These are phyloP conservation scores for Candida tropicalis DNA, from an alignment of 1,139 yeast species.

Conservation along the genomic window DNA sequence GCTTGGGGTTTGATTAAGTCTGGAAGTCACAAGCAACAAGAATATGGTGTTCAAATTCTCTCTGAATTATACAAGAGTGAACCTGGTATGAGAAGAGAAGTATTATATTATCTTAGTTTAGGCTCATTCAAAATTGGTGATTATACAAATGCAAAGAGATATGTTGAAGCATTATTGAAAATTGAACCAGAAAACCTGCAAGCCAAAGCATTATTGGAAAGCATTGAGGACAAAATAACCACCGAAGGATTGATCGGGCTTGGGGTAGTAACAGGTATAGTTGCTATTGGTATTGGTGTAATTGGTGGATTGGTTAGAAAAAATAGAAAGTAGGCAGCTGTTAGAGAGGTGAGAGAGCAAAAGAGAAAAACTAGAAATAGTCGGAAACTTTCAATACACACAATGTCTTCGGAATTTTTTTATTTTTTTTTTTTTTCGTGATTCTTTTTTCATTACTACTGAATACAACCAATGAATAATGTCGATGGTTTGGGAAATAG, in stretches of 20 bases:
- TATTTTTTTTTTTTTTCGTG: background rate
- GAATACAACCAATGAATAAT: background rate
- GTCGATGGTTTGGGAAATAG: constrained; percentile 18
- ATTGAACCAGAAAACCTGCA: constrained; percentile 87
- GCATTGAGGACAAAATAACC: constrained; percentile 83
- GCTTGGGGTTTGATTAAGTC: constrained; percentile 96
- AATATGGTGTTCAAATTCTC: constrained; percentile 76
- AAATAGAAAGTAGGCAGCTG: constrained; percentile 25
- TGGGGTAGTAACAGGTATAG: constrained; percentile 80
- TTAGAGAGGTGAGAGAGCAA: background rate
- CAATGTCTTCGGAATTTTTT: too few relatives aligned
- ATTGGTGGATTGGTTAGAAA: constrained; percentile 58
- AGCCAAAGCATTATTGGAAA: constrained; percentile 67
- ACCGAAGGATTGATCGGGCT: constrained; percentile 86
- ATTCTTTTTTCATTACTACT: background rate
- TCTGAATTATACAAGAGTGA: constrained; percentile 75
- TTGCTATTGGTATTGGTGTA: constrained; percentile 80
- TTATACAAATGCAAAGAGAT: constrained; percentile 80
- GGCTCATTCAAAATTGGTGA: constrained; percentile 92
- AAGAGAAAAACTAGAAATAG: background rate
- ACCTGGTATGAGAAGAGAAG: constrained; percentile 85
- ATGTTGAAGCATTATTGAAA: constrained; percentile 72
- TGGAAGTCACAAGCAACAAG: constrained; percentile 58
- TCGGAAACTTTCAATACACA: background rate
- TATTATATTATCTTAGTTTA: constrained; percentile 82